phyloP scores from a whole-genome alignment of 805 yeast species.

The Saccharomycopsis babjevae region DNA sequence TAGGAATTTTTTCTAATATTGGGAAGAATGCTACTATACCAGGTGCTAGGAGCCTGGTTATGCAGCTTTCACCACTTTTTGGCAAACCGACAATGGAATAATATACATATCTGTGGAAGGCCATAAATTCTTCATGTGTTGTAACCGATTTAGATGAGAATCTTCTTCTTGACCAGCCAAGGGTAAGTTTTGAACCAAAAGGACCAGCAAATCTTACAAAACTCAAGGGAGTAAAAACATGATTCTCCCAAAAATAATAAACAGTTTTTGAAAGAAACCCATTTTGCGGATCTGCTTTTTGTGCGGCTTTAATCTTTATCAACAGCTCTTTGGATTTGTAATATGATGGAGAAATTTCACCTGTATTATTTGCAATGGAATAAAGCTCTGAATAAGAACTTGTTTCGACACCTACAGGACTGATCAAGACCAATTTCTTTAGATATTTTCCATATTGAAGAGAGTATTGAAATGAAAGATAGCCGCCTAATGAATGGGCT shows the following conservation, averaged over 20 bases:
- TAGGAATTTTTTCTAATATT: slow-evolving; percentile 41
- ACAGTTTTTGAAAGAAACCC: background rate
- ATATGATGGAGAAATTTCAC: slow-evolving; percentile 2
- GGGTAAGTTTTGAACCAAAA: slow-evolving; percentile 38
- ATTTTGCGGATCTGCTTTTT: background rate
- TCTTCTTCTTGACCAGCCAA: slow-evolving; percentile 47
- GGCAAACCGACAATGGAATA: slow-evolving; percentile 39
- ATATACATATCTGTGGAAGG: slow-evolving; percentile 45
- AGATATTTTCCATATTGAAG: slow-evolving; percentile 44
- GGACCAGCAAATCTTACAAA: slow-evolving; percentile 44
- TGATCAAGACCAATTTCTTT: slow-evolving; percentile 42
- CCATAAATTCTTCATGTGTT: slow-evolving; percentile 25
- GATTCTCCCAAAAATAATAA: slow-evolving; percentile 37
- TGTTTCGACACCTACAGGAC: slow-evolving; percentile 69
- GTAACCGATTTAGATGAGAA: slow-evolving; percentile 23
- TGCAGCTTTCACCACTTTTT: slow-evolving; percentile 57
- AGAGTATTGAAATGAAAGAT: slow-evolving; percentile 50
- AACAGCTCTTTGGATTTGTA: background rate
- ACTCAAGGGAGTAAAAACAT: slow-evolving; percentile 44
- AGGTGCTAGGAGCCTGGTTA: slow-evolving; percentile 49
- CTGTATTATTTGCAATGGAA: slow-evolving; percentile 1
- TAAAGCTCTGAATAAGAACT: slow-evolving; percentile 26
- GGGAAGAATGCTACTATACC: slow-evolving; percentile 52
- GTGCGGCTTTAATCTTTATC: background rate
- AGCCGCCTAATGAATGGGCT: slow-evolving; percentile 69